Evolutionary conservation across 2,329 filamentous ascomycete species (phyloP).

Genomic region (Fusarium buxicola): DNA sequence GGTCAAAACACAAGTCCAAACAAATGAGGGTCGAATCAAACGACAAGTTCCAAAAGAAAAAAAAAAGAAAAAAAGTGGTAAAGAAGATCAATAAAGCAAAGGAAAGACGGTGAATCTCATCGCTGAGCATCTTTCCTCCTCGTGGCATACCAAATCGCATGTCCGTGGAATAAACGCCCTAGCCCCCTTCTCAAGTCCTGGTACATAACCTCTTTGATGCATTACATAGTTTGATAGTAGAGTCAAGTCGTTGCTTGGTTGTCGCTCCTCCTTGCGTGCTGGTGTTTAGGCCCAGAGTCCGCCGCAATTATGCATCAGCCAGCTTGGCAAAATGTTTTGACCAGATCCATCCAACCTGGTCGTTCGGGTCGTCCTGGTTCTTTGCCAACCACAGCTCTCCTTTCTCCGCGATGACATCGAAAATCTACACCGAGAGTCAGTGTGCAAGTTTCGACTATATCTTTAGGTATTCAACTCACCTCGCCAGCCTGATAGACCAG

Average conservation of each 20-base stretch:
- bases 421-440: constrained; percentile 65
- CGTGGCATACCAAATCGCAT: constrained; percentile 35
- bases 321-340: constrained; percentile 92
- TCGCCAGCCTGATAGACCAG: constrained; percentile 95
- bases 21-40: constrained; percentile 36
- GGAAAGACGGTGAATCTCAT: constrained; percentile 26
- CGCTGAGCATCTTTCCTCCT: constrained; percentile 26
- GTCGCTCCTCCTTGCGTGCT: constrained; percentile 26
- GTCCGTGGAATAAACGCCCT: constrained; percentile 43
- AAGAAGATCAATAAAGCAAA: constrained; percentile 33
- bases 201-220: constrained; percentile 44
- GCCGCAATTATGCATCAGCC: constrained; percentile 59
- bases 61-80: constrained; percentile 13
- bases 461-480: constrained; percentile 58
- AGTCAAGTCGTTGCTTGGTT: constrained; percentile 26
- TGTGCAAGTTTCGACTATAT: not conserved
- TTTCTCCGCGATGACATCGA: constrained; percentile 94
- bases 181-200: constrained; percentile 38
- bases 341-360: constrained; percentile 96
- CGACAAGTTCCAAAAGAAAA: constrained; percentile 29
- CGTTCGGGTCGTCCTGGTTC: constrained; percentile 89
- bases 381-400: constrained; percentile 97
- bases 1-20: constrained; percentile 37
- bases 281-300: constrained; percentile 23
- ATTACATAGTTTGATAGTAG: constrained; percentile 33